Conservation (phyloP, 768 basidiomycete genomes). For the Rhizopogon roseolus region DNA sequence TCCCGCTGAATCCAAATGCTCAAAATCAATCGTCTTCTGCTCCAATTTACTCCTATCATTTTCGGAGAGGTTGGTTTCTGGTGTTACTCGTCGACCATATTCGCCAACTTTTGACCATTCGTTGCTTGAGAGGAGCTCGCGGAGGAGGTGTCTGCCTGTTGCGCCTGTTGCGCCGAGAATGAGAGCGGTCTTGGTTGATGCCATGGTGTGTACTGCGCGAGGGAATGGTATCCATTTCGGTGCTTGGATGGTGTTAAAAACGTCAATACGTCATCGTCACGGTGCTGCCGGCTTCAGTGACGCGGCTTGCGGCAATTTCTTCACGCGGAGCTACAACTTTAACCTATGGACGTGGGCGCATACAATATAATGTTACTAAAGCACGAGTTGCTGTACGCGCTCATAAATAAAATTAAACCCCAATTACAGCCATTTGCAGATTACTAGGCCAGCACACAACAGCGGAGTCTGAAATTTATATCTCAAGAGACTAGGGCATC, state of each 20-base stretch:
- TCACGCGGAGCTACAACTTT: no score
- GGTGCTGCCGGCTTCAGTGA: background rate
- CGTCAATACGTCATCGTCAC: background rate
- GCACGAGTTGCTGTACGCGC: no score
- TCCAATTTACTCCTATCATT: constrained; percentile 50
- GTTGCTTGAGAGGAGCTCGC: constrained; percentile 52
- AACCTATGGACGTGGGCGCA: no score
- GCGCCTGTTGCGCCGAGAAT: constrained; percentile 75
- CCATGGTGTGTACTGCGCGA: background rate
- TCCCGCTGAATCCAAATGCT: constrained; percentile 50
- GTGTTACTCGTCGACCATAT: constrained; percentile 61
- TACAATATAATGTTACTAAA: no score
- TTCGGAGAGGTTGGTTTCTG: constrained; percentile 31
- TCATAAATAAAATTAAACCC: no score
- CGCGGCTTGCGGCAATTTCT: background rate
- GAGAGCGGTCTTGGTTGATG: constrained; percentile 45
- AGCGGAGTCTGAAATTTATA: no score
- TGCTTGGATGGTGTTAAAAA: background rate
- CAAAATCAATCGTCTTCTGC: constrained; percentile 66
- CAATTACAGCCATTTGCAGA: no score
- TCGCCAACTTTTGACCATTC: constrained; percentile 60
- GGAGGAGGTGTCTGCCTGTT: constrained; percentile 56
- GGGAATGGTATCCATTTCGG: background rate
- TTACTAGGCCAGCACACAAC: no score
- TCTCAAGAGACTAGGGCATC: no score